phyloP scores from a whole-genome alignment of 2,329 filamentous ascomycete species.

The Rosellinia necatrix region DNA sequence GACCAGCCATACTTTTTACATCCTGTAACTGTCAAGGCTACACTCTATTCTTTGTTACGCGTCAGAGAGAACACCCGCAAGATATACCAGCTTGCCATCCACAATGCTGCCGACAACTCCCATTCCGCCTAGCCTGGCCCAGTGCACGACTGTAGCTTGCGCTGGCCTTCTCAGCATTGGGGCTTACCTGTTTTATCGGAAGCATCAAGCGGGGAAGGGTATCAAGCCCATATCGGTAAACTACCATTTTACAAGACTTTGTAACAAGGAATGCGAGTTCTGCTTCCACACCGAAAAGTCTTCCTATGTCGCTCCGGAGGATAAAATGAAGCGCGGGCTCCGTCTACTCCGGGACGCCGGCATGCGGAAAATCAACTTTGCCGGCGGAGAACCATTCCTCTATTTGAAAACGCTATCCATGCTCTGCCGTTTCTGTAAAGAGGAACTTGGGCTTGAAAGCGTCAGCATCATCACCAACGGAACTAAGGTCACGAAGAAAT shows the following conservation, averaged over 20 bases:
- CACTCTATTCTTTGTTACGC: too few species aligned
- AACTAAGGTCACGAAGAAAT: slow-evolving; percentile 50
- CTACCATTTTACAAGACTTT: slow-evolving; percentile 52
- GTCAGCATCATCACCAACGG: slow-evolving; percentile 61
- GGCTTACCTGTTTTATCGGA: slow-evolving; percentile 3
- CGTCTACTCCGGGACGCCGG: slow-evolving; percentile 52
- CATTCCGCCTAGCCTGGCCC: too few species aligned
- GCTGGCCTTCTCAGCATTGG: slow-evolving; percentile 1
- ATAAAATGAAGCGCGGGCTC: slow-evolving; percentile 51
- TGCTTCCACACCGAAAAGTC: slow-evolving; percentile 61
- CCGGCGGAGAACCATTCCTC: slow-evolving; percentile 60
- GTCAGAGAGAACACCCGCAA: too few species aligned
- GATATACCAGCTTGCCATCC: too few species aligned
- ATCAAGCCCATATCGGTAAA: slow-evolving; percentile 48
- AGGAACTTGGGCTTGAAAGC: slow-evolving; percentile 52
- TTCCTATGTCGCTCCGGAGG: slow-evolving; percentile 48
- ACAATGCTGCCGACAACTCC: too few species aligned
- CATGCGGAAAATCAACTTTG: slow-evolving; percentile 61
- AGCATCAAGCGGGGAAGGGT: background rate
- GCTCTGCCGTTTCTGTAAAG: slow-evolving; percentile 54
- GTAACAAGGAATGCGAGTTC: slow-evolving; percentile 56
- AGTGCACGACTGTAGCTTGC: too few species aligned
- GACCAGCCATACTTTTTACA: too few species aligned
- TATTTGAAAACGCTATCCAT: slow-evolving; percentile 50
- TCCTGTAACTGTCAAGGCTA: too few species aligned